Percentiles rank a stretch among this genome's conserved stretches.
phyloP scores from a whole-genome alignment of 108 stramenopile species.

The Aurantiochytrium sp. region DNA sequence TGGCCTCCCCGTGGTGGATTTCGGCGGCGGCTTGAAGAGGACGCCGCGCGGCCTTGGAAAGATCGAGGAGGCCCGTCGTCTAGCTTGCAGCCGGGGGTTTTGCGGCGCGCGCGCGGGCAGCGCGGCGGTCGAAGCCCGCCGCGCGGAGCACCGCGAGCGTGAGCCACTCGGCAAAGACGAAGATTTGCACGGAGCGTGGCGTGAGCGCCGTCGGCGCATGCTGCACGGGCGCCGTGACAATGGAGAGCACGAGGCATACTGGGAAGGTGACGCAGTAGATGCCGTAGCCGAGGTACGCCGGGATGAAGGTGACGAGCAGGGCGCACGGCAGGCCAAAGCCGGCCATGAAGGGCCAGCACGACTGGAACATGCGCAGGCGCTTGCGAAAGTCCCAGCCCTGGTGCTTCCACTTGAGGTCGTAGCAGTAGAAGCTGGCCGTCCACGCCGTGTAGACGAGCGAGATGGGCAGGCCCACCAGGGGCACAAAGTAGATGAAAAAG shows the following conservation, averaged over 20 bases:
- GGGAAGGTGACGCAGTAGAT: neutral
- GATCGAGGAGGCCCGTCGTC: no score
- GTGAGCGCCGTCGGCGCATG: neutral
- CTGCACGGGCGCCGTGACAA: neutral
- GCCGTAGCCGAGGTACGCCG: neutral
- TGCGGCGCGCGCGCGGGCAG: neutral
- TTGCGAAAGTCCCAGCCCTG: neutral
- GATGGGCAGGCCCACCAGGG: neutral
- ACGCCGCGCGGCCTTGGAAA: no score
- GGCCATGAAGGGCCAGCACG: conserved; percentile 2
- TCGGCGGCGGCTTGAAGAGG: no score
- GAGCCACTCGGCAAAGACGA: neutral
- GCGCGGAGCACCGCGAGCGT: neutral
- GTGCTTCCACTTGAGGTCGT: neutral
- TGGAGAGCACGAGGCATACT: neutral
- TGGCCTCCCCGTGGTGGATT: no score
- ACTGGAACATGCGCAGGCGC: neutral
- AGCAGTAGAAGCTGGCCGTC: neutral
- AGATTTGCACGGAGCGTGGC: neutral
- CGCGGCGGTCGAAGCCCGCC: neutral
- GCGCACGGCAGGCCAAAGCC: neutral
- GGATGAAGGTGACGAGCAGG: neutral
- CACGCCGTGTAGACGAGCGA: conserved; percentile 14
- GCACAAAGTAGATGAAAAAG: neutral
- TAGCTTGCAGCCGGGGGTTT: neutral